Evolutionary conservation across 2,329 filamentous ascomycete genomes (phyloP).

Genomic region (Phialocephala subalpina): DNA sequence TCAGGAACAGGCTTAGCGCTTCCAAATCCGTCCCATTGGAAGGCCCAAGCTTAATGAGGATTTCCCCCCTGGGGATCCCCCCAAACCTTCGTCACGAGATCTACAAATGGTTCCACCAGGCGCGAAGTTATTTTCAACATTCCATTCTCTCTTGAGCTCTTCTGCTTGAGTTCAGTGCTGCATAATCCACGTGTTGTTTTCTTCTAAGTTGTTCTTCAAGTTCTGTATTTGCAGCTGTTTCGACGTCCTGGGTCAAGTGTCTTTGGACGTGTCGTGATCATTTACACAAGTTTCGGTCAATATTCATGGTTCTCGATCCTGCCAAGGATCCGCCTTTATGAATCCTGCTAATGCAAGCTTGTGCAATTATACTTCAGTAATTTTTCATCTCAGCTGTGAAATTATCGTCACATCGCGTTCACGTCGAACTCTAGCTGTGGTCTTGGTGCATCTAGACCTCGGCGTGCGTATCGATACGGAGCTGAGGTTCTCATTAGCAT

Average conservation of each 20-base stretch:
- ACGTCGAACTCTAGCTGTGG: neutral
- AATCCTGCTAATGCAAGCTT: neutral
- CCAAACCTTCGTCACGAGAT: neutral
- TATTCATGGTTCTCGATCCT: neutral
- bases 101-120: neutral
- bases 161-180: neutral
- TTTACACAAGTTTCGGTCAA: constrained; percentile 3
- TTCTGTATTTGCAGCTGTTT: neutral
- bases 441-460: neutral
- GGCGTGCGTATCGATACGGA: neutral
- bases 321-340: neutral
- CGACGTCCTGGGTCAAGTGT: neutral
- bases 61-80: neutral
- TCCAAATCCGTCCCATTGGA: neutral
- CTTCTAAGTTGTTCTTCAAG: neutral
- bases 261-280: neutral
- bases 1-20: neutral
- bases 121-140: neutral
- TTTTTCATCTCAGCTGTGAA: neutral
- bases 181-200: neutral
- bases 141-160: neutral
- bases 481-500: neutral
- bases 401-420: neutral
- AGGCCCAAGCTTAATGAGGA: constrained; percentile 5
- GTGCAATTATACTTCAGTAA: constrained; percentile 3